These are phyloP conservation scores for Pythium phragmitis DNA, from an alignment of 352 stramenopile genomes.

Conservation along the genomic window DNA sequence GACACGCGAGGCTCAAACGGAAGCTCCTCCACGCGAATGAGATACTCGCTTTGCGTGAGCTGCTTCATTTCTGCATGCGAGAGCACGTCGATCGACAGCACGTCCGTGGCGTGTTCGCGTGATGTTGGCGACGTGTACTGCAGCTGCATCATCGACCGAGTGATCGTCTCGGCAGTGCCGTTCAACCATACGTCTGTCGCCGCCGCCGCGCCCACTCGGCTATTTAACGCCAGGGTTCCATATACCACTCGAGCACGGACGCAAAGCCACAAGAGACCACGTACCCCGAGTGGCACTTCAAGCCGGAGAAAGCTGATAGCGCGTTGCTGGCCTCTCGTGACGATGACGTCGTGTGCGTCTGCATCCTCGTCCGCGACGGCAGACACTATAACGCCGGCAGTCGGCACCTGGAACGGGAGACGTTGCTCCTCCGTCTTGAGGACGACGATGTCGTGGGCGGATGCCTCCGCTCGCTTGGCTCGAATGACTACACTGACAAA, in stretches of 20 bases:
- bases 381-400: neutral
- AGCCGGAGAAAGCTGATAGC: conserved; percentile 1
- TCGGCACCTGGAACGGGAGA: neutral
- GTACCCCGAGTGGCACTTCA: neutral
- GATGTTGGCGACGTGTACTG: conserved; percentile 5
- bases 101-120: conserved; percentile 2
- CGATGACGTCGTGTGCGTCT: neutral
- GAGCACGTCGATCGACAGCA: conserved; percentile 7
- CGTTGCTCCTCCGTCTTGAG: conserved; percentile 9
- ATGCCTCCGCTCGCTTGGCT: neutral
- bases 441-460: neutral
- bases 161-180: conserved; percentile 24
- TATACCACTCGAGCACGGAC: neutral
- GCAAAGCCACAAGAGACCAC: conserved; percentile 3
- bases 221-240: neutral
- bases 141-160: conserved; percentile 11
- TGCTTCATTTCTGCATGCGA: neutral
- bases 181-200: conserved; percentile 27
- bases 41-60: conserved; percentile 7
- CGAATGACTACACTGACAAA: neutral
- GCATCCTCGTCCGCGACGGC: neutral
- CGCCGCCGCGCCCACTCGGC: neutral
- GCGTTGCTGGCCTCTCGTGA: neutral
- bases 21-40: conserved; percentile 8
- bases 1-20: conserved; percentile 11